A percentile compares a stretch with the other conserved stretches of the same genome.
These are phyloP conservation scores for Dioscorea dumetorum DNA, from an alignment of 106 monocot genomes.

Conservation along the genomic window DNA sequence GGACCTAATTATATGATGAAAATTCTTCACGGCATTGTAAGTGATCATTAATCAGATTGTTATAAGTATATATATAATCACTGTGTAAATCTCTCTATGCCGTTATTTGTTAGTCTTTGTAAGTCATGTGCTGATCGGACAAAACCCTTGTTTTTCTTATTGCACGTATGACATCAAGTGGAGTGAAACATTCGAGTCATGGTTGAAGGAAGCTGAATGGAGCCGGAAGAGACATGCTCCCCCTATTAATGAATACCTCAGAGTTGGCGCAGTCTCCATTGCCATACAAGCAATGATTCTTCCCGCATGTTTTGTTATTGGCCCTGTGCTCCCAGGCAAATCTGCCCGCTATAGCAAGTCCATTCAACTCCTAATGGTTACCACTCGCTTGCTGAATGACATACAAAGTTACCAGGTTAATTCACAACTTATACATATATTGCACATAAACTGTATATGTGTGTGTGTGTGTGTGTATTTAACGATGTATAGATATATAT, in stretches of 20 bases:
- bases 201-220: constrained; percentile 5
- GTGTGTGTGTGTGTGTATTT: not conserved
- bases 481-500: not conserved
- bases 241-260: not conserved
- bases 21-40: constrained; percentile 1
- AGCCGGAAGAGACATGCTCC: not conserved
- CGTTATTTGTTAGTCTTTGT: no score
- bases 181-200: constrained; percentile 4
- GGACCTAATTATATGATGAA: not conserved
- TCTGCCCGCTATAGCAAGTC: not conserved
- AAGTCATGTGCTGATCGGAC: no score
- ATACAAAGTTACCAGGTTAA: constrained; percentile 9
- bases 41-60: not conserved
- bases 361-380: not conserved
- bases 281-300: constrained; percentile 1
- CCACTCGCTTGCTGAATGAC: constrained; percentile 8
- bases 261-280: not conserved
- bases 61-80: no score
- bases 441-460: no score
- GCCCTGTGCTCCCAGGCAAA: not conserved
- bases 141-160: no score
- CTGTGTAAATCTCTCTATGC: no score
- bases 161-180: not conserved
- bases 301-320: not conserved
- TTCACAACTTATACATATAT: not conserved